phyloP scores from a whole-genome alignment of 352 stramenopile species.

The Globisporangium carolinianum region DNA sequence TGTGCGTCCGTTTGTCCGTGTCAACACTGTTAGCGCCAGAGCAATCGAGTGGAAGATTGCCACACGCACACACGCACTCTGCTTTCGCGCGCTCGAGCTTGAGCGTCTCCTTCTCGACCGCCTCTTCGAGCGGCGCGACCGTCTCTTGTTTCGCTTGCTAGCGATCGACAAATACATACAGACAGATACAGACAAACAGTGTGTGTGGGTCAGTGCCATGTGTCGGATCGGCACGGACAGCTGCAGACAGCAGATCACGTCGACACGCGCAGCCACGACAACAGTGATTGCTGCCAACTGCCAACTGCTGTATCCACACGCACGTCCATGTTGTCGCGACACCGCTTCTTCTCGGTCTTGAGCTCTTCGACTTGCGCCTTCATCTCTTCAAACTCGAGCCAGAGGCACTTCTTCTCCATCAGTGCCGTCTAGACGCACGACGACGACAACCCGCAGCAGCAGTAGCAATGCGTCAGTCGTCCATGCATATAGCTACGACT shows the following conservation, averaged over 20 bases:
- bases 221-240: too few species aligned
- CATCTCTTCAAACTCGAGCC: conserved; percentile 77
- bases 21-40: not conserved
- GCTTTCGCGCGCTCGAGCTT: conserved; percentile 51
- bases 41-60: not conserved
- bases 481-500: not conserved
- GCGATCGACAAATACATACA: not conserved
- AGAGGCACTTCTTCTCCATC: conserved; percentile 86
- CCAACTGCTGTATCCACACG: not conserved
- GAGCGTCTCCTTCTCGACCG: conserved; percentile 64
- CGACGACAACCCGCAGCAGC: not conserved
- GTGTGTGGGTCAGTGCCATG: too few species aligned
- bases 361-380: conserved; percentile 62
- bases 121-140: conserved; percentile 52
- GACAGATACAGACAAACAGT: not conserved
- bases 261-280: too few species aligned
- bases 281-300: too few species aligned
- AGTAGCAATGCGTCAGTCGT: not conserved
- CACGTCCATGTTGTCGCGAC: conserved; percentile 66
- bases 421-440: conserved; percentile 40
- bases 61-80: conserved; percentile 27
- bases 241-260: too few species aligned
- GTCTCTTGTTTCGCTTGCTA: conserved; percentile 64
- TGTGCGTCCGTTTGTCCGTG: conserved; percentile 4
- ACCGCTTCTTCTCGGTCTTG: conserved; percentile 59